Base-by-base conservation (phyloP, 768 basidiomycete species). In the Trametes elegans region DNA sequence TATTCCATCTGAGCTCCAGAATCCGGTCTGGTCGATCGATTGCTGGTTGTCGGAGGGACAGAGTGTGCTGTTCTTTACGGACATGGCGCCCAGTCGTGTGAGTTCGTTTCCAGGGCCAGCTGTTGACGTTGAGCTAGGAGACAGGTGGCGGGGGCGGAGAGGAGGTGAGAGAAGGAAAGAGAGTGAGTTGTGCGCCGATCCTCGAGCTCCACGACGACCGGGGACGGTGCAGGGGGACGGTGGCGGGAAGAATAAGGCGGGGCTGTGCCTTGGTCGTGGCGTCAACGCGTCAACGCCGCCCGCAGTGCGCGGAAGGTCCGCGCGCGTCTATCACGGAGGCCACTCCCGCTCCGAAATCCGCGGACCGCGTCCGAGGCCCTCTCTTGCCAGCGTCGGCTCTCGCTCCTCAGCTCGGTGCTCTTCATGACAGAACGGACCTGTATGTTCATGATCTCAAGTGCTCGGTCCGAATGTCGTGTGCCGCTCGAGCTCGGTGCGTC, bases 41-140 rank as follows among this genome's bases (percentile, higher is more conserved):
- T 68, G 56, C 0, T 74, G 70, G 59, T 88, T 86, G 48, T 76
- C 74, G 0, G 80, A 74, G 13, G 79, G 79, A 64, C 85, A 87
- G 26, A 63, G 59, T 5, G 62, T 58, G 49, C 49, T 58, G 59
- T 63, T 63, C 40, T 27, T 31, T n/a, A 7, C 18, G 9, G 34
- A n/a, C 36, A 51, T 51, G 21, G 1, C 21, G 55, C 18, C 13
- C 19, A 13, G 27, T 3, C 18, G 26, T 28, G 32, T 8, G 7
- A 27, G 48, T 11, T 49, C 48, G 55, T 54, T 29, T 18, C 45
- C 21, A 43, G 55, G 50, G 27, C 50, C 50, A 52, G 50, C 48
- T 48, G 48, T 44, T 19, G 14, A 19, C 23, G 45, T 23, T 16
- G 11, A 31, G 46, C 19, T 4, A 29, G 38, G 32, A 27, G 19